Base-by-base conservation (phyloP, 2,329 filamentous ascomycete species). In the Penicillium expansum region DNA sequence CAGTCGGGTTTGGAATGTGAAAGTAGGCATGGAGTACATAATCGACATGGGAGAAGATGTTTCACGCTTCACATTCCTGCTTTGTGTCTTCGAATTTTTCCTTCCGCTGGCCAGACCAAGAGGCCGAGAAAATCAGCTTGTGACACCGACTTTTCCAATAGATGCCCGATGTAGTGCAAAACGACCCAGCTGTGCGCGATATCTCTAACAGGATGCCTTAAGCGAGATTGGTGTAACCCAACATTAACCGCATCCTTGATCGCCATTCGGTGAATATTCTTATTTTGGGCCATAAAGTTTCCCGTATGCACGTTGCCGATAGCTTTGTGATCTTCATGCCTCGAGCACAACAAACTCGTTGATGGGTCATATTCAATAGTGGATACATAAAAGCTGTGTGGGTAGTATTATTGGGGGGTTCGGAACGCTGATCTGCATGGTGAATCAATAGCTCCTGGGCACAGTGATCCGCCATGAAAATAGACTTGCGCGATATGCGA, bases 1-100 rank as follows among this genome's bases (percentile, higher is more conserved):
- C 59, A 62, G 62, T 59, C 63, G 38, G 42, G 22, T 57, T 57
- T 53, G 62, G 64, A 67, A 67, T 67, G 64, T 55, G 22, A 35
- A 48, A n/a, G 14, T 24, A 35, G 18, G 2, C 30, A 48, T 5
- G 2, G 5, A n/a, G 14, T 33, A 35, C 13, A 8, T 30, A 24
- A 48, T 24, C 59, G 52, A 63, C 33, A 52, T 55, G 43, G n/a
- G 22, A 37, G 24, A 52, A 44, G 38, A 33, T 16, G 24, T 27
- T n/a, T 18, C 33, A 30, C n/a, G 24, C 18, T 29, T 30, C 29
- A 39, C 27, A 45, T 51, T 48, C 45, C 43, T 55, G 32, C 42
- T 33, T 58, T 29, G 30, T 37, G 50, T 53, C 27, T 35, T 33
- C 5, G 9, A 41, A 6, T 14, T 42, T 42, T 41, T 41, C 9